Evolutionary conservation across 148 eudicot genomes (phyloP), one percentile per base, ranked within the genome.

Genomic region (Vaccinium macrocarpon): DNA sequence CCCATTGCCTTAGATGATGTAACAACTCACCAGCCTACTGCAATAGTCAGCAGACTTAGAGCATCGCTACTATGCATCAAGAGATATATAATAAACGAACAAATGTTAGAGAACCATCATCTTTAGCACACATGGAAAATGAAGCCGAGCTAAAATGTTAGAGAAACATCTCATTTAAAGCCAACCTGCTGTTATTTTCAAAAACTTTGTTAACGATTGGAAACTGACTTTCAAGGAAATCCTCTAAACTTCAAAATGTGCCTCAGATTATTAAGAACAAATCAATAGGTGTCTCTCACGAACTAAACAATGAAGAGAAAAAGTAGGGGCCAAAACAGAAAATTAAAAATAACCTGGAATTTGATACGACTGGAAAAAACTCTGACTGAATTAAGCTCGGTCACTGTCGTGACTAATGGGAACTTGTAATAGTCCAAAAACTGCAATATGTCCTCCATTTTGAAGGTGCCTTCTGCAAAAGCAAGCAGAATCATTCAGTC

Each of bases 391-490:
- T 95, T 95, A 52, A 92, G 85, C 71, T 97, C 99, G 84, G 98
- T 95, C 76, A 97, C 89, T 64, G 88, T 70, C 14, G 96, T 93
- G 83, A 95, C 95, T 86, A 97, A 89, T 53, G 99, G 99, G 85
- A 97, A 95, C 88, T 93, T 97, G 93, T 95, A 92, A 78, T 83
- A 48, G 4, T 91, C 93, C 91, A 95, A 82, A 90, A 97, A 97
- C 56, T 92, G 91, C 89, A 97, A 85, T 78, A 97, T 91, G 29
- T 88, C 89, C 79, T 91, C 94, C 86, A 16, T 84, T 83, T 87
- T 86, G n/a, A 95, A 86, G 64, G 87, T 81, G 79, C 89, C 94
- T 70, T 92, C 99, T 97, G 95, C 94, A 91, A 84, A 80, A 80
- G 82, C 83, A 81, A 90, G 80, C 72, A 49, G 84, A 78, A 14